phyloP scores from a whole-genome alignment of 495 filamentous ascomycete genomes.

The Recurvomyces mirabilis region DNA sequence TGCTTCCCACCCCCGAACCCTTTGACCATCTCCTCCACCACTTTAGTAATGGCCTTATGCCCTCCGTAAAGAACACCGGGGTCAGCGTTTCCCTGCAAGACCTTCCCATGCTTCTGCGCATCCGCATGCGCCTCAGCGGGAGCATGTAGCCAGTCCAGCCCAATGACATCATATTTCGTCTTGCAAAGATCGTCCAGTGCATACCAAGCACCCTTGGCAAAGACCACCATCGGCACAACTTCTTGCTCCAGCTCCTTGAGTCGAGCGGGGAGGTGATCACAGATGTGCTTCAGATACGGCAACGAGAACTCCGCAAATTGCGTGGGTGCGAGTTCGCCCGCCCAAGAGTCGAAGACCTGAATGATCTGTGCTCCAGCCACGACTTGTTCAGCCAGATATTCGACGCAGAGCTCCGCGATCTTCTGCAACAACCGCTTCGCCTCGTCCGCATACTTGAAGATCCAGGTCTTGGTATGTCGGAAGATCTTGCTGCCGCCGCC shows the following conservation, averaged over 20 bases:
- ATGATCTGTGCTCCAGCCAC: conserved; percentile 82
- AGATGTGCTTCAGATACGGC: conserved; percentile 78
- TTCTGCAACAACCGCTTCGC: conserved; percentile 73
- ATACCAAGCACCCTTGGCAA: conserved; percentile 99
- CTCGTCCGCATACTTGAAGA: conserved; percentile 77
- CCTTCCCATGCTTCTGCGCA: conserved; percentile 53
- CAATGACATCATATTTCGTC: conserved; percentile 83
- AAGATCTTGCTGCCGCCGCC: conserved; percentile 92
- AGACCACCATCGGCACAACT: conserved; percentile 92
- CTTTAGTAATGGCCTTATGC: conserved; percentile 61
- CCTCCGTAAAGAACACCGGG: conserved; percentile 87
- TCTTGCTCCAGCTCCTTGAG: conserved; percentile 63
- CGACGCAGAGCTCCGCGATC: conserved; percentile 84
- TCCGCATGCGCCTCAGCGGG: conserved; percentile 70
- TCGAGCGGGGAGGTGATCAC: conserved; percentile 58
- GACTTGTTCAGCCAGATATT: conserved; percentile 86
- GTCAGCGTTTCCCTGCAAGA: conserved; percentile 90
- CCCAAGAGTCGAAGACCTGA: conserved; percentile 99
- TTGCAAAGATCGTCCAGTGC: conserved; percentile 77
- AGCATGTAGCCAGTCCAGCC: conserved; percentile 90
- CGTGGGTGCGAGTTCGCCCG: conserved; percentile 76
- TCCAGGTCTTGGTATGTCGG: conserved; percentile 83
- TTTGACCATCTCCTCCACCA: conserved; percentile 70
- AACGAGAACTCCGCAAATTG: conserved; percentile 74
- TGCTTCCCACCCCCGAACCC: conserved; percentile 81